Evolutionary conservation across 176 grass and related monocot species (phyloP).

Genomic region (Lolium rigidum): DNA sequence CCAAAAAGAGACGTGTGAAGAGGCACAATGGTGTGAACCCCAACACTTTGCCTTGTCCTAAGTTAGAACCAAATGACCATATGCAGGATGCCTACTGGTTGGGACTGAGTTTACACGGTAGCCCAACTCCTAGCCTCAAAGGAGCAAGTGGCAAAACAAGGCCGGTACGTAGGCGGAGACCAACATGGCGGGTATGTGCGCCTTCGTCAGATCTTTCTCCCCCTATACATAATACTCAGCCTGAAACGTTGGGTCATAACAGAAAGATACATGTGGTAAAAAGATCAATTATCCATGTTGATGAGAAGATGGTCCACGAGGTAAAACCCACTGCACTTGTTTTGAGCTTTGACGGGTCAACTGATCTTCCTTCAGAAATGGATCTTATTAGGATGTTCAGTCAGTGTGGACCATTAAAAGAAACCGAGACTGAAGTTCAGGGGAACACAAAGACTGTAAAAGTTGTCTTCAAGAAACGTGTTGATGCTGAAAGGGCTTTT

Average conservation of each 20-base stretch:
- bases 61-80: slow-evolving; percentile 48
- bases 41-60: slow-evolving; percentile 22
- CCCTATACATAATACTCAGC: slow-evolving; percentile 34
- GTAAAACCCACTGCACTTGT: slow-evolving; percentile 64
- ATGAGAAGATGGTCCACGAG: slow-evolving; percentile 63
- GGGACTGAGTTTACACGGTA: slow-evolving; percentile 38
- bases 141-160: slow-evolving; percentile 26
- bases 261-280: slow-evolving; percentile 43
- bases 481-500: slow-evolving; percentile 83
- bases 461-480: slow-evolving; percentile 71
- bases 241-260: slow-evolving; percentile 23
- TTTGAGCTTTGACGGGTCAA: slow-evolving; percentile 57
- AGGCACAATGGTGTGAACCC: slow-evolving; percentile 34
- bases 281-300: slow-evolving; percentile 58
- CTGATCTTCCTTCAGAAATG: slow-evolving; percentile 64
- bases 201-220: slow-evolving; percentile 14
- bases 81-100: slow-evolving; percentile 81
- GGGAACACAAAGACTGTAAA: slow-evolving; percentile 50
- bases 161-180: slow-evolving; percentile 35
- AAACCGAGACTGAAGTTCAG: slow-evolving; percentile 66
- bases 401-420: slow-evolving; percentile 70
- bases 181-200: background rate
- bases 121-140: background rate
- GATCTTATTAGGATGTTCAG: slow-evolving; percentile 70
- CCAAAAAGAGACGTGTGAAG: slow-evolving; percentile 25